Conservation (phyloP, 192 early-diverging fungal genomes). For the Podila minutissima region DNA sequence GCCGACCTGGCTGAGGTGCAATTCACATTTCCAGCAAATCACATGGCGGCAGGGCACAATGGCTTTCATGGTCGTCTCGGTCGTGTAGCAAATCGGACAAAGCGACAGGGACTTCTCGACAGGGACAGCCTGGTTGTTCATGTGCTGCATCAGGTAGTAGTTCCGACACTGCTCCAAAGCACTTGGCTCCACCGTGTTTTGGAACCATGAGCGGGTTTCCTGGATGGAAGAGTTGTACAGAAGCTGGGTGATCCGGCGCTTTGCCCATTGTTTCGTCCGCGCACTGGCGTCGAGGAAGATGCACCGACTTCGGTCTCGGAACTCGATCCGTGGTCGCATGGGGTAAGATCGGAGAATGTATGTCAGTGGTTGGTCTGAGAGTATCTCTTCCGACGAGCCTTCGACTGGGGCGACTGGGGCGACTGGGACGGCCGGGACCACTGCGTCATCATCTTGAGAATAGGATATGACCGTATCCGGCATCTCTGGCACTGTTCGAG, state of each 20-base stretch:
- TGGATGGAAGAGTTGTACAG: constrained; percentile 33
- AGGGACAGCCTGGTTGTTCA: not conserved
- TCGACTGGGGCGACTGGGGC: too few relatives aligned
- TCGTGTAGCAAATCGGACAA: constrained; percentile 34
- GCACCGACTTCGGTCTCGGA: constrained; percentile 17
- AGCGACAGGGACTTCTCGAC: not conserved
- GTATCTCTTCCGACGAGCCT: not conserved
- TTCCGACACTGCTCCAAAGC: constrained; percentile 36
- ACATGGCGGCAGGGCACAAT: constrained; percentile 13
- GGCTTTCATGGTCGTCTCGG: constrained; percentile 13
- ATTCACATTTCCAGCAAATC: constrained; percentile 44
- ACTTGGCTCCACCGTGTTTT: constrained; percentile 17
- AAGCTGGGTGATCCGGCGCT: constrained; percentile 18
- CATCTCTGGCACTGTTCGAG: constrained; percentile 2
- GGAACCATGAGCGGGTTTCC: constrained; percentile 25
- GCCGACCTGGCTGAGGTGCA: constrained; percentile 12
- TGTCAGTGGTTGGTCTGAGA: not conserved
- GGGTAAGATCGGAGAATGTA: constrained; percentile 10
- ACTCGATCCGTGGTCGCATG: constrained; percentile 20
- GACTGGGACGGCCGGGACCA: too few relatives aligned
- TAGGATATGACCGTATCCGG: too few relatives aligned
- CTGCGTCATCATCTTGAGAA: too few relatives aligned
- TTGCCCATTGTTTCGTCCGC: not conserved
- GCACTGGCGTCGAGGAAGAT: constrained; percentile 18
- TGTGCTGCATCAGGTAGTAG: constrained; percentile 1